These are phyloP conservation scores for Henckelia pumila DNA, from an alignment of 257 asterid genomes.

Conservation along the genomic window DNA sequence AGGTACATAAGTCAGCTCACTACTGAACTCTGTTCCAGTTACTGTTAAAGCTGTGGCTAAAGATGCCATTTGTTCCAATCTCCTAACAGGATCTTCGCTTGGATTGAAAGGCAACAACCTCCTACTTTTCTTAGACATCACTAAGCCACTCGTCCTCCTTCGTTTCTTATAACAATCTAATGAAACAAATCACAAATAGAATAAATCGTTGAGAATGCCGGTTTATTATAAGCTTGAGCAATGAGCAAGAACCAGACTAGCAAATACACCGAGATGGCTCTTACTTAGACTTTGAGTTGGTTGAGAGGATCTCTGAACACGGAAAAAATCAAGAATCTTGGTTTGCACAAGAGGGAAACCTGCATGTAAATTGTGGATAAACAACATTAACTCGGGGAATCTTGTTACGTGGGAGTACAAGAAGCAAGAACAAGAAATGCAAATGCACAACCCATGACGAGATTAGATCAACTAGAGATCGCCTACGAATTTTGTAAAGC, in stretches of 20 bases:
- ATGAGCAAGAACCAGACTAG: neutral
- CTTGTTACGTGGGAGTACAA: neutral
- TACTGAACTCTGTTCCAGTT: slow-evolving; percentile 62
- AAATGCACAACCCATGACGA: no score
- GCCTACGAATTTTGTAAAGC: neutral
- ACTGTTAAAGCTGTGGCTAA: slow-evolving; percentile 80
- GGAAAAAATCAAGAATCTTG: slow-evolving; percentile 79
- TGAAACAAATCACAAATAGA: slow-evolving; percentile 3
- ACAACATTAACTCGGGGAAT: neutral
- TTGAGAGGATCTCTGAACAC: slow-evolving; percentile 54
- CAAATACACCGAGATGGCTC: neutral
- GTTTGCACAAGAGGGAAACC: slow-evolving; percentile 77
- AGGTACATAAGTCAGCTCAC: slow-evolving; percentile 62
- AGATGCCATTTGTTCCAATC: slow-evolving; percentile 89
- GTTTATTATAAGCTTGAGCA: neutral
- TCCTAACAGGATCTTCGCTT: slow-evolving; percentile 56
- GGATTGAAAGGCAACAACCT: slow-evolving; percentile 69
- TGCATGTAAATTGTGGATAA: slow-evolving; percentile 32
- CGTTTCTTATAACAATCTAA: slow-evolving; percentile 59
- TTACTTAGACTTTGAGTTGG: slow-evolving; percentile 53
- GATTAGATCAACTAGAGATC: no score
- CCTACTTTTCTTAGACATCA: slow-evolving; percentile 60
- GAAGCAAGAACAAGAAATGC: neutral
- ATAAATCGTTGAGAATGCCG: neutral
- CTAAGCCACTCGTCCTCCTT: slow-evolving; percentile 44